These are phyloP conservation scores for Penicillium argentinense DNA, from an alignment of 495 filamentous ascomycete genomes.

Conservation along the genomic window DNA sequence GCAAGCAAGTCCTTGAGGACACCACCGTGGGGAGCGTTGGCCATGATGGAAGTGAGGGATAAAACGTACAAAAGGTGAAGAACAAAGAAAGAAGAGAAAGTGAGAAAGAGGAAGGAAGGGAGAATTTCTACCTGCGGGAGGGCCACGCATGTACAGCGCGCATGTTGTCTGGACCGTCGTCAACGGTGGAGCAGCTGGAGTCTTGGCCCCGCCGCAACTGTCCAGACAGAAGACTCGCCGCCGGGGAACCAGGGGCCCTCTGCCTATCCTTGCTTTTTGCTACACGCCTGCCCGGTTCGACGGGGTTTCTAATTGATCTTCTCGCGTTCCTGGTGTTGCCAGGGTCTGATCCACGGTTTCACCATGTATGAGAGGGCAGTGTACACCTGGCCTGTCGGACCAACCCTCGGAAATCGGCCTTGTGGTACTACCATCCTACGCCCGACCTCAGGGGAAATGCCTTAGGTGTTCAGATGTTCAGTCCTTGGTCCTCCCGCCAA, in stretches of 20 bases:
- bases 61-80: slow-evolving; percentile 7
- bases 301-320: slow-evolving; percentile 14
- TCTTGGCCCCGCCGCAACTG: slow-evolving; percentile 19
- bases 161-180: slow-evolving; percentile 21
- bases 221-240: slow-evolving; percentile 13
- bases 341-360: slow-evolving; percentile 1
- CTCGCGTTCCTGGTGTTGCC: not conserved
- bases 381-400: no score
- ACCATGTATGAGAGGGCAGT: no score
- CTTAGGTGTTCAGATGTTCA: no score
- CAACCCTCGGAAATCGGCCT: no score
- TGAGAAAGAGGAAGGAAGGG: slow-evolving; percentile 8
- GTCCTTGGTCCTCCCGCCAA: no score
- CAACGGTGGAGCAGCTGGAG: slow-evolving; percentile 26
- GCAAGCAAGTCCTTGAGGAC: slow-evolving; percentile 95
- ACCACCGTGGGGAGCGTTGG: slow-evolving; percentile 90
- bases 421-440: no score
- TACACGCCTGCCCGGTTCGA: not conserved
- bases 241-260: slow-evolving; percentile 12
- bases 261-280: slow-evolving; percentile 2
- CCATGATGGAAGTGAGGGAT: slow-evolving; percentile 56
- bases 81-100: slow-evolving; percentile 5
- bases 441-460: no score
- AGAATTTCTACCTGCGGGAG: slow-evolving; percentile 3
- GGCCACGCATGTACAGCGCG: slow-evolving; percentile 1